Percentiles rank a stretch among this genome's conserved stretches.
phyloP scores from a whole-genome alignment of 2,329 filamentous ascomycete species.

The Xylariales sp. region DNA sequence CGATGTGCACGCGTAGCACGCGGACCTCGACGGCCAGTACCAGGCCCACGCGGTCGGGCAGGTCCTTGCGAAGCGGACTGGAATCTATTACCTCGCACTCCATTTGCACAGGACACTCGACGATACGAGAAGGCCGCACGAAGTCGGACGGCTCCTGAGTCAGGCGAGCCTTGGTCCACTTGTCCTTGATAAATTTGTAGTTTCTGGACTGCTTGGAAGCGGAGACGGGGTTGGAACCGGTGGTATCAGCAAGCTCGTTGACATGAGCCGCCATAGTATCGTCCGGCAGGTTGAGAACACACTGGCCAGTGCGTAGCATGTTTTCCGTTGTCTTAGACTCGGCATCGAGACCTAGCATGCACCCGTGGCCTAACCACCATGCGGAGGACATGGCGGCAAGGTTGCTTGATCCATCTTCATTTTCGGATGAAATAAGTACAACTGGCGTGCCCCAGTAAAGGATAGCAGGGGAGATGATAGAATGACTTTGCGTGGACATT shows the following conservation, averaged over 20 bases:
- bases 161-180: constrained; percentile 27
- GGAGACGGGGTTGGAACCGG: constrained; percentile 22
- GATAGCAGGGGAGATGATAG: constrained; percentile 31
- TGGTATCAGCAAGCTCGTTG: constrained; percentile 34
- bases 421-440: constrained; percentile 32
- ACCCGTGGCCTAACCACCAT: constrained; percentile 38
- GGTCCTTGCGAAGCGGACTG: constrained; percentile 27
- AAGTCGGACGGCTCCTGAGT: constrained; percentile 28
- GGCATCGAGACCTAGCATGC: constrained; percentile 34
- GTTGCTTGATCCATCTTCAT: constrained; percentile 35
- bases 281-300: constrained; percentile 35
- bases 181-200: constrained; percentile 34
- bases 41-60: constrained; percentile 21
- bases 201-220: constrained; percentile 21
- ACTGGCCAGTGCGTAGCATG: constrained; percentile 34
- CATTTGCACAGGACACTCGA: constrained; percentile 38
- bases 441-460: constrained; percentile 37
- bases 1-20: constrained; percentile 29
- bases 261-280: constrained; percentile 28
- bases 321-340: constrained; percentile 33
- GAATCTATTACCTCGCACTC: constrained; percentile 30
- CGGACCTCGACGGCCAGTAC: constrained; percentile 29
- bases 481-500: constrained; percentile 5
- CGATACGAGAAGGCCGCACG: constrained; percentile 28
- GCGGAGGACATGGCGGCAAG: constrained; percentile 39